Percentiles rank a stretch among this genome's conserved stretches.
phyloP scores from a whole-genome alignment of 805 yeast species.

The Wickerhamiella hasegawae region DNA sequence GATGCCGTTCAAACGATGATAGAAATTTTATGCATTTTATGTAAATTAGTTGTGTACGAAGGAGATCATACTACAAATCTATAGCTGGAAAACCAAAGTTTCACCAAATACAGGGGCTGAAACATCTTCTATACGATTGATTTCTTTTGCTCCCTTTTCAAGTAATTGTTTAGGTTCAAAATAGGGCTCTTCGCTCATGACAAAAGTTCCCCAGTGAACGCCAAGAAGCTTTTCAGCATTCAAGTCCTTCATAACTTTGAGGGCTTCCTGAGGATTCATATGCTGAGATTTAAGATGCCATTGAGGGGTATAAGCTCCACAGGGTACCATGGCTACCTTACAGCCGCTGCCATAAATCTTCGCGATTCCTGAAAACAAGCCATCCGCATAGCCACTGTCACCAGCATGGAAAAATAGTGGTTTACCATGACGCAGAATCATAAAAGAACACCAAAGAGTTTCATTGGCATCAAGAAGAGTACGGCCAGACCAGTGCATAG shows the following conservation, averaged over 20 bases:
- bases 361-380: conserved; percentile 52
- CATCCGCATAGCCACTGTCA: conserved; percentile 80
- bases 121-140: conserved; percentile 25
- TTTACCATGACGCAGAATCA: conserved; percentile 47
- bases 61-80: too few relatives aligned
- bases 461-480: conserved; percentile 62
- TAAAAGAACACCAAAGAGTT: conserved; percentile 79
- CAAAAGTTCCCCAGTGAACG: conserved; percentile 94
- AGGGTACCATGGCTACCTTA: conserved; percentile 37
- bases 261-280: conserved; percentile 63
- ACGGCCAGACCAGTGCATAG: conserved; percentile 90
- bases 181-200: conserved; percentile 74
- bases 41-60: too few relatives aligned
- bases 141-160: conserved; percentile 31
- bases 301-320: conserved; percentile 88
- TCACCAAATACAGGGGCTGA: conserved; percentile 63
- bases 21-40: too few relatives aligned
- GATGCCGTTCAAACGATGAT: too few relatives aligned
- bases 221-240: conserved; percentile 55
- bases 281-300: conserved; percentile 92
- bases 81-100: conserved; percentile 39
- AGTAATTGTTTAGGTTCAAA: conserved; percentile 62
- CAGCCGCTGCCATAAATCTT: conserved; percentile 13
- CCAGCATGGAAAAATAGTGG: conserved; percentile 85
- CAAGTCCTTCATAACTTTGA: conserved; percentile 49